A percentile compares a stretch with the other conserved stretches of the same genome.
Evolutionary conservation across 495 filamentous ascomycete genomes (phyloP).

Genomic region (Melanomma pulvis-pyrius): DNA sequence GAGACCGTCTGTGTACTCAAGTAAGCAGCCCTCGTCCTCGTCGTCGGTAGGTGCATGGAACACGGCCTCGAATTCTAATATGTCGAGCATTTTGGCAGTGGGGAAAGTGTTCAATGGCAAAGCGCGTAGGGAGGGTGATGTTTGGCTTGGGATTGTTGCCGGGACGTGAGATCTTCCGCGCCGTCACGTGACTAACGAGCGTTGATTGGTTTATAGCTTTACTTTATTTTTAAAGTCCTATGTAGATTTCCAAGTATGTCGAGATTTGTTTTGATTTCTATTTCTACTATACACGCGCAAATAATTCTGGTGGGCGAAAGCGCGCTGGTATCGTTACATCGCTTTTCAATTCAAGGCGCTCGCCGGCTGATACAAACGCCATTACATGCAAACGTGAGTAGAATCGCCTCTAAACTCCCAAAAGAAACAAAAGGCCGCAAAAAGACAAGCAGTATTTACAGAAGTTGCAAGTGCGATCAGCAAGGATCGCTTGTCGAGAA

Average conservation of each 20-base stretch:
- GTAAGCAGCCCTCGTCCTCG: not conserved
- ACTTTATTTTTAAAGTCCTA: not conserved
- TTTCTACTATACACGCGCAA: constrained; percentile 1
- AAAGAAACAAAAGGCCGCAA: not conserved
- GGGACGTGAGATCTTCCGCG: constrained; percentile 1
- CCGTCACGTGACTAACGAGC: not conserved
- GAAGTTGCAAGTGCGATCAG: no score
- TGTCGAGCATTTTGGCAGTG: constrained; percentile 4
- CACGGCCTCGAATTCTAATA: not conserved
- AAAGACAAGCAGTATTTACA: not conserved
- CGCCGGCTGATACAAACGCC: not conserved
- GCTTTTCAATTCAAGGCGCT: not conserved
- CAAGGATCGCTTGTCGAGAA: no score
- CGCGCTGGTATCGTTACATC: constrained; percentile 6
- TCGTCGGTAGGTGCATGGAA: not conserved
- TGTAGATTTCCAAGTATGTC: not conserved
- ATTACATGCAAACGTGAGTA: not conserved
- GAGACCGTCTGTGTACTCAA: not conserved
- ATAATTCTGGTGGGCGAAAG: not conserved
- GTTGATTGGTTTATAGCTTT: not conserved
- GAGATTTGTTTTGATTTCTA: not conserved
- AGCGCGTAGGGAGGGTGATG: not conserved
- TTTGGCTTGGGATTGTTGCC: not conserved
- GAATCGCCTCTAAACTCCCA: constrained; percentile 7
- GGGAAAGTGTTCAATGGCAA: not conserved